Evolutionary conservation across 2,329 filamentous ascomycete genomes (phyloP).

Genomic region (Rutstroemia sp.): DNA sequence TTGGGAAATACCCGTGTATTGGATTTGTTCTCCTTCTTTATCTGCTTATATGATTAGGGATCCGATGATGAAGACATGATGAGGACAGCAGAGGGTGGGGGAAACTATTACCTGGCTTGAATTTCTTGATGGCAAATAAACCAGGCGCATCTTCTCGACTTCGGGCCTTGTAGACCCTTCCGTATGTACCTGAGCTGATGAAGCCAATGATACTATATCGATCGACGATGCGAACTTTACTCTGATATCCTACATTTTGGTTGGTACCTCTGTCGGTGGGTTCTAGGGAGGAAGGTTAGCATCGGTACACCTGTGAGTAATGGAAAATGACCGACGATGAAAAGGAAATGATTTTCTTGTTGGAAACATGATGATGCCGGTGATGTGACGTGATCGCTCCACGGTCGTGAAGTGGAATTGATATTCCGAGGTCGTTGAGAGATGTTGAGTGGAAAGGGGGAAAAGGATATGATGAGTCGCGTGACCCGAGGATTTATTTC

Average conservation of each 20-base stretch:
- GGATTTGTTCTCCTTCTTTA: constrained; percentile 89
- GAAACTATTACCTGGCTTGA: constrained; percentile 28
- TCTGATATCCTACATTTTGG: constrained; percentile 47
- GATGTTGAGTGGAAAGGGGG: constrained; percentile 9
- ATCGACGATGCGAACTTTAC: constrained; percentile 83
- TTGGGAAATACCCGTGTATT: constrained; percentile 96
- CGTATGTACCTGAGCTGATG: constrained; percentile 97
- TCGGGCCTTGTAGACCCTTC: constrained; percentile 91
- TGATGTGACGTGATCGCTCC: constrained; percentile 10
- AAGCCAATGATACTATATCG: constrained; percentile 96
- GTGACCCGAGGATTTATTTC: no score
- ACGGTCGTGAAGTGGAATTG: no score
- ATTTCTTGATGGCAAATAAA: constrained; percentile 98
- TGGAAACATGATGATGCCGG: constrained; percentile 23
- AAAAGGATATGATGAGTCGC: neutral
- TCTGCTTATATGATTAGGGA: constrained; percentile 63
- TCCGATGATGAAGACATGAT: neutral
- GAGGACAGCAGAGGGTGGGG: neutral
- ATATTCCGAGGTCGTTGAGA: constrained; percentile 3
- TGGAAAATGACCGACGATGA: constrained; percentile 28
- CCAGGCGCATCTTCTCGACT: constrained; percentile 65
- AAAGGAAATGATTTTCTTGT: constrained; percentile 17
- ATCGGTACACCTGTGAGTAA: constrained; percentile 24
- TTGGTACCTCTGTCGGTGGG: constrained; percentile 42
- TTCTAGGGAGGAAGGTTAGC: constrained; percentile 35